These are phyloP conservation scores for Naganishia albida DNA, from an alignment of 1,284 basidiomycete species.

Conservation along the genomic window DNA sequence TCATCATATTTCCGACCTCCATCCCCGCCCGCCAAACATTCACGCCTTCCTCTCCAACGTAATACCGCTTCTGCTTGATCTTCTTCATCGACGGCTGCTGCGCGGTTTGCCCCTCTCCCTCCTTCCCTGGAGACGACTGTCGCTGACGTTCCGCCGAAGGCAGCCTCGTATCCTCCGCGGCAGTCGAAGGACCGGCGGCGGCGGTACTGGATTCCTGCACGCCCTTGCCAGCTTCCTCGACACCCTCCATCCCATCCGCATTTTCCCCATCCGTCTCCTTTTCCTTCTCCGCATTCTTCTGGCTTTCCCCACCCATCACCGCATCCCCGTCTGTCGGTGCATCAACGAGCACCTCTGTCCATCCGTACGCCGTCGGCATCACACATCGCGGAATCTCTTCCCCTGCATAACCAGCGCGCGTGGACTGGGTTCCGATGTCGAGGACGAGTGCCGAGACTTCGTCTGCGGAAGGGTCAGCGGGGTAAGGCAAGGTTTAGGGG, in stretches of 20 bases:
- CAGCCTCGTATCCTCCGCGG: slow-evolving; percentile 9
- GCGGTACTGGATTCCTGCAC: background rate
- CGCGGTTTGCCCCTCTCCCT: slow-evolving; percentile 31
- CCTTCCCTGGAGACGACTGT: slow-evolving; percentile 31
- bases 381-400: slow-evolving; percentile 94
- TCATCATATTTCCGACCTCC: slow-evolving; percentile 81
- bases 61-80: slow-evolving; percentile 65
- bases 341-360: slow-evolving; percentile 56
- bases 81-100: slow-evolving; percentile 42
- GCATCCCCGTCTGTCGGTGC: slow-evolving; percentile 27
- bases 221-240: slow-evolving; percentile 5
- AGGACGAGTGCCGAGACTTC: slow-evolving; percentile 88
- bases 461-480: slow-evolving; percentile 39
- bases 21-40: slow-evolving; percentile 87
- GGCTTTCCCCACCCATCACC: slow-evolving; percentile 55
- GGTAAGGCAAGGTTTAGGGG: background rate
- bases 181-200: background rate
- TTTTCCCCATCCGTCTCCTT: slow-evolving; percentile 8
- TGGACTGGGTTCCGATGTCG: slow-evolving; percentile 86
- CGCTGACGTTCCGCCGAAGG: slow-evolving; percentile 59
- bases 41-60: slow-evolving; percentile 86
- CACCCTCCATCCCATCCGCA: slow-evolving; percentile 15
- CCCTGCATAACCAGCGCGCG: slow-evolving; percentile 93
- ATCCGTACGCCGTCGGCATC: slow-evolving; percentile 87
- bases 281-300: background rate